These are phyloP conservation scores for Jamesozyma hellenica DNA, from an alignment of 805 yeast genomes.

Conservation along the genomic window DNA sequence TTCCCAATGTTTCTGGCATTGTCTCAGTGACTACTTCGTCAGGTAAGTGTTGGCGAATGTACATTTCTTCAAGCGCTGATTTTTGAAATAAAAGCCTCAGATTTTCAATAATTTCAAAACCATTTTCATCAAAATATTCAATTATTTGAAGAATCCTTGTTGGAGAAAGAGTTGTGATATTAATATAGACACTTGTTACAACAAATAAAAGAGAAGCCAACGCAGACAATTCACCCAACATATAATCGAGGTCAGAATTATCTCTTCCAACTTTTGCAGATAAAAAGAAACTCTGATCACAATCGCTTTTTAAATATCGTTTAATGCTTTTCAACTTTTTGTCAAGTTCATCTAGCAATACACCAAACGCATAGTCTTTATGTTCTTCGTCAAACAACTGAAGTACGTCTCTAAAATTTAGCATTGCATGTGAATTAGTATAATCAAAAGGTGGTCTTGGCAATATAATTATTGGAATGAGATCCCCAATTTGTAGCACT, in stretches of 20 bases:
- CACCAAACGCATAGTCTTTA: slow-evolving; percentile 37
- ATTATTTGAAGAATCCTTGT: slow-evolving; percentile 31
- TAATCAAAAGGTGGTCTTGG: slow-evolving; percentile 54
- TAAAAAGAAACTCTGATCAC: slow-evolving; percentile 21
- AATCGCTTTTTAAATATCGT: slow-evolving; percentile 19
- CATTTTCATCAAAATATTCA: slow-evolving; percentile 25
- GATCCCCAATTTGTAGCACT: slow-evolving; percentile 33
- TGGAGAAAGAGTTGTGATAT: slow-evolving; percentile 41
- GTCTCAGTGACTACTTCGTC: slow-evolving; percentile 36
- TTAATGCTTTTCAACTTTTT: slow-evolving; percentile 25
- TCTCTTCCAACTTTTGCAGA: slow-evolving; percentile 10
- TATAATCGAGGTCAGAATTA: slow-evolving; percentile 8
- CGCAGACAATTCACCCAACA: slow-evolving; percentile 22
- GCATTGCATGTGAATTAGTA: slow-evolving; percentile 43
- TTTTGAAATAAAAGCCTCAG: slow-evolving; percentile 42
- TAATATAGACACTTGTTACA: slow-evolving; percentile 46
- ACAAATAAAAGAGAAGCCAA: slow-evolving; percentile 39
- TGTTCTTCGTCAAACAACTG: slow-evolving; percentile 48
- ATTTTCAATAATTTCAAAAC: slow-evolving; percentile 33
- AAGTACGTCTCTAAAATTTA: slow-evolving; percentile 44
- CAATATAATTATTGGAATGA: slow-evolving; percentile 41
- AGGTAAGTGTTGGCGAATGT: slow-evolving; percentile 41
- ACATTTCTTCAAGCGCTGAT: slow-evolving; percentile 47
- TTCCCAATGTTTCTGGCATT: slow-evolving; percentile 27
- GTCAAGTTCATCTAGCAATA: slow-evolving; percentile 28